phyloP scores from a whole-genome alignment of 2,329 filamentous ascomycete species.

The Fusarium napiforme region DNA sequence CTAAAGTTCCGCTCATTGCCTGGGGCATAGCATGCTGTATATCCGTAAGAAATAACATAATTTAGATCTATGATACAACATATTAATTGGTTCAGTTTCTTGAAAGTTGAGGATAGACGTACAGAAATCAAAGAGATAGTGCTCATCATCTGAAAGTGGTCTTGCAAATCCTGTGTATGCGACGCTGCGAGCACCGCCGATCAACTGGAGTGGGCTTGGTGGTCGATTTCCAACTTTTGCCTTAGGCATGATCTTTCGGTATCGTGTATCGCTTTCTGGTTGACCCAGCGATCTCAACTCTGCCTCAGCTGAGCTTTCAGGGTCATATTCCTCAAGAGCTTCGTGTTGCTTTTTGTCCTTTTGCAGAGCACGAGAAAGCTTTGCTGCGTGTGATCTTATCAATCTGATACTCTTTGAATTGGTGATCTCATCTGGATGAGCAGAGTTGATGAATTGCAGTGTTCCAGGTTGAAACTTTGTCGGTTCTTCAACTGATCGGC shows the following conservation, averaged over 20 bases:
- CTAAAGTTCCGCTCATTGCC: neutral
- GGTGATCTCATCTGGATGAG: neutral
- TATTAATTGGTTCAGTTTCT: neutral
- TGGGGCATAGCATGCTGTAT: conserved; percentile 6
- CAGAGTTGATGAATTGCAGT: conserved; percentile 10
- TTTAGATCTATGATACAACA: neutral
- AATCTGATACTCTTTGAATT: neutral
- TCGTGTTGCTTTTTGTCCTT: neutral
- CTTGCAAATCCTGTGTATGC: conserved; percentile 6
- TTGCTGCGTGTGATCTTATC: conserved; percentile 16
- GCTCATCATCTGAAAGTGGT: conserved; percentile 13
- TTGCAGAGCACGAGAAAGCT: neutral
- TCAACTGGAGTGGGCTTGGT: conserved; percentile 1
- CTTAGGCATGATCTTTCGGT: conserved; percentile 2
- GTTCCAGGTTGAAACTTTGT: neutral
- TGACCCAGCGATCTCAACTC: too few species aligned
- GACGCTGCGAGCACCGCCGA: neutral
- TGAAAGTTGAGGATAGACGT: neutral
- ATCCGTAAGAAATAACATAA: conserved; percentile 10
- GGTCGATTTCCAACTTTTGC: neutral
- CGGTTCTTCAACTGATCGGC: neutral
- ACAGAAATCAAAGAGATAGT: conserved; percentile 25
- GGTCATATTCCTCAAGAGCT: neutral
- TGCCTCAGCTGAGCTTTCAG: neutral
- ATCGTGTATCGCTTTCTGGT: neutral